These are phyloP conservation scores for Pleurotus sapidus DNA, from an alignment of 768 basidiomycete species.

Conservation along the genomic window DNA sequence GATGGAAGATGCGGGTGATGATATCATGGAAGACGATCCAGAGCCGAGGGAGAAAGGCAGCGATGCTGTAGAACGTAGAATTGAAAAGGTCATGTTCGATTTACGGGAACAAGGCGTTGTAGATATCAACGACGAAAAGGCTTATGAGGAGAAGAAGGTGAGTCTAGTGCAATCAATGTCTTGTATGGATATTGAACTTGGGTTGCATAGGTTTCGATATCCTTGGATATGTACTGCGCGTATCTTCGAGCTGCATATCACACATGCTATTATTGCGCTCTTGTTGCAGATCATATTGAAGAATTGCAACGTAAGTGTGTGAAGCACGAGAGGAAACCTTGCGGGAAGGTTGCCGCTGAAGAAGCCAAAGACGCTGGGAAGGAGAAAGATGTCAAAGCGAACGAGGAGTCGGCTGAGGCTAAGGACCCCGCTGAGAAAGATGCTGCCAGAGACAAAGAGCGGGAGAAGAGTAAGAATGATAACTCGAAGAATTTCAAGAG, in stretches of 20 bases:
- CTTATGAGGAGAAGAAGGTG: slow-evolving; percentile 72
- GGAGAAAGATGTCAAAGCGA: slow-evolving; percentile 48
- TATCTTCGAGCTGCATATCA: slow-evolving; percentile 91
- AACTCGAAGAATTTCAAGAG: slow-evolving; percentile 38
- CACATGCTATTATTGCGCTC: slow-evolving; percentile 97
- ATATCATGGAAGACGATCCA: slow-evolving; percentile 46
- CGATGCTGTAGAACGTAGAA: slow-evolving; percentile 76
- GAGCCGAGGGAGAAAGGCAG: slow-evolving; percentile 67
- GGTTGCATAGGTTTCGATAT: slow-evolving; percentile 59
- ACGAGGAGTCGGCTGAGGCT: slow-evolving; percentile 31
- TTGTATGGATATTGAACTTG: slow-evolving; percentile 17
- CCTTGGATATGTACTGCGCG: slow-evolving; percentile 89
- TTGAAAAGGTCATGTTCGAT: slow-evolving; percentile 74
- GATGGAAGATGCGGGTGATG: slow-evolving; percentile 27
- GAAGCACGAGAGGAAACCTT: slow-evolving; percentile 81
- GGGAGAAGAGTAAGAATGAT: slow-evolving; percentile 31
- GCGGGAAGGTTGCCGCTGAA: slow-evolving; percentile 58
- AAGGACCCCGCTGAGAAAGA: slow-evolving; percentile 39
- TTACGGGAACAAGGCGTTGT: slow-evolving; percentile 62
- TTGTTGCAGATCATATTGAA: slow-evolving; percentile 89
- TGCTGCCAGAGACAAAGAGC: slow-evolving; percentile 32
- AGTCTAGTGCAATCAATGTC: slow-evolving; percentile 15
- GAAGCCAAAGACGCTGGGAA: slow-evolving; percentile 57
- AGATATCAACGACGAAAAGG: slow-evolving; percentile 61
- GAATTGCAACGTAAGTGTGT: slow-evolving; percentile 95